phyloP scores from a whole-genome alignment of 2,329 filamentous ascomycete species.

The Fusarium nelsonii region DNA sequence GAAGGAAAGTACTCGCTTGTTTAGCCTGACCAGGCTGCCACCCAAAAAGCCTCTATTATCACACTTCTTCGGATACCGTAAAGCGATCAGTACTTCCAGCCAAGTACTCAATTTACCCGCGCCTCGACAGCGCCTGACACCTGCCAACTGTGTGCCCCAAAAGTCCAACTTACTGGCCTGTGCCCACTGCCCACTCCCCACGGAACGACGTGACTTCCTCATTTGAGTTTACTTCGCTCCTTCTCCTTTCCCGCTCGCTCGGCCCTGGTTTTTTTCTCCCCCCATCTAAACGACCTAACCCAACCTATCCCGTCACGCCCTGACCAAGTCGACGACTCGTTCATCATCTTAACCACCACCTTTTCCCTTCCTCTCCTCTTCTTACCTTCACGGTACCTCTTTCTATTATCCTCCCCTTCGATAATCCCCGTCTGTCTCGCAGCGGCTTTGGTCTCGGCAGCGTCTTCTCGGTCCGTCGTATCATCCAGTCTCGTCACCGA shows the following conservation, averaged over 20 bases:
- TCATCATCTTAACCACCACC: constrained; percentile 45
- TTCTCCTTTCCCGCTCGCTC: constrained; percentile 48
- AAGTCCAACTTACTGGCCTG: constrained; percentile 37
- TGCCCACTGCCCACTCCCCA: constrained; percentile 38
- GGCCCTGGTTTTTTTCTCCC: constrained; percentile 46
- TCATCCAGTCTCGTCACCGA: constrained; percentile 31
- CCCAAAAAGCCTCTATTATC: background rate
- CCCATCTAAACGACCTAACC: constrained; percentile 34
- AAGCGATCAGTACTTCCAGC: constrained; percentile 4
- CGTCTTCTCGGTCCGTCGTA: constrained; percentile 33
- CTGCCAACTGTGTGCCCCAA: constrained; percentile 43
- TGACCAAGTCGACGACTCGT: constrained; percentile 42
- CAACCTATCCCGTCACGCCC: constrained; percentile 42
- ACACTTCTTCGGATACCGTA: background rate
- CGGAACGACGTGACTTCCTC: constrained; percentile 46
- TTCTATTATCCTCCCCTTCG: constrained; percentile 33
- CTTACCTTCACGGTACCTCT: constrained; percentile 33
- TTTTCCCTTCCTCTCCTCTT: constrained; percentile 29
- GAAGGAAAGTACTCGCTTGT: constrained; percentile 26
- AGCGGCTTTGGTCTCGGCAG: constrained; percentile 44
- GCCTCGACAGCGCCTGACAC: constrained; percentile 34
- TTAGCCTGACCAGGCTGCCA: constrained; percentile 34
- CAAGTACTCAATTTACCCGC: constrained; percentile 25
- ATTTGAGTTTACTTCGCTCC: constrained; percentile 45
- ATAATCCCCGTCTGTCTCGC: constrained; percentile 41